Percentiles rank a stretch among this genome's conserved stretches.
Conservation (phyloP, 169 alveolate genomes). For the Toxoplasma gondii region DNA sequence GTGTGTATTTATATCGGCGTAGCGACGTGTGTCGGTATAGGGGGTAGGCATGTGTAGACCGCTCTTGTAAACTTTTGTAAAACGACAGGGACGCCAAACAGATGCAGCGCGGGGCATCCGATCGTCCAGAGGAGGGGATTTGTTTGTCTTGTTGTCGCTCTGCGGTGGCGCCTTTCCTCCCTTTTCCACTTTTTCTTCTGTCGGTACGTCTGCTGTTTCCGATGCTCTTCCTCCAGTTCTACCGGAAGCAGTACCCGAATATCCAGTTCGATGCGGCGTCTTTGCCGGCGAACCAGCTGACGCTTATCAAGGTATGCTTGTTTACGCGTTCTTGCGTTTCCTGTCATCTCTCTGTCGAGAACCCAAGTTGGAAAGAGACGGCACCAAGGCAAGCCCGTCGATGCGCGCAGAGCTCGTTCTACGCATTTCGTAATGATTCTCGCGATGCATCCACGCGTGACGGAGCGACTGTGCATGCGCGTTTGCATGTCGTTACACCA, state of each 20-base stretch:
- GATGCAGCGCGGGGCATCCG: too few species aligned
- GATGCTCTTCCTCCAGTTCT: background rate
- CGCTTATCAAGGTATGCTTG: conserved; percentile 4
- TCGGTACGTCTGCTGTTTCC: background rate
- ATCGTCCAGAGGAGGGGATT: too few species aligned
- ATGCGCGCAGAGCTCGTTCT: background rate
- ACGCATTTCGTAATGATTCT: background rate
- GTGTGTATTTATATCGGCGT: too few species aligned
- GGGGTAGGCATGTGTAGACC: too few species aligned
- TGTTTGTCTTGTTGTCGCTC: too few species aligned
- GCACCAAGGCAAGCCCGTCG: too few species aligned
- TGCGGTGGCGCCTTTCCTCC: background rate
- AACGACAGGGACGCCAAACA: too few species aligned
- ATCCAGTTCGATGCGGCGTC: background rate
- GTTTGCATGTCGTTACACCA: background rate
- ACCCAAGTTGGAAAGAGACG: background rate
- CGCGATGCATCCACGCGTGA: too few species aligned
- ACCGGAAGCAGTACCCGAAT: background rate
- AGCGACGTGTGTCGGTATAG: too few species aligned
- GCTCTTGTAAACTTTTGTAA: too few species aligned
- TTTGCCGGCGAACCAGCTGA: conserved; percentile 1
- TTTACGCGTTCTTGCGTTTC: background rate
- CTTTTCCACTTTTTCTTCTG: background rate
- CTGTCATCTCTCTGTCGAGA: background rate
- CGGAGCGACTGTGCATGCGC: too few species aligned